Conservation (phyloP, 352 stramenopile genomes). For the Phytophthora fragariaefolia region DNA sequence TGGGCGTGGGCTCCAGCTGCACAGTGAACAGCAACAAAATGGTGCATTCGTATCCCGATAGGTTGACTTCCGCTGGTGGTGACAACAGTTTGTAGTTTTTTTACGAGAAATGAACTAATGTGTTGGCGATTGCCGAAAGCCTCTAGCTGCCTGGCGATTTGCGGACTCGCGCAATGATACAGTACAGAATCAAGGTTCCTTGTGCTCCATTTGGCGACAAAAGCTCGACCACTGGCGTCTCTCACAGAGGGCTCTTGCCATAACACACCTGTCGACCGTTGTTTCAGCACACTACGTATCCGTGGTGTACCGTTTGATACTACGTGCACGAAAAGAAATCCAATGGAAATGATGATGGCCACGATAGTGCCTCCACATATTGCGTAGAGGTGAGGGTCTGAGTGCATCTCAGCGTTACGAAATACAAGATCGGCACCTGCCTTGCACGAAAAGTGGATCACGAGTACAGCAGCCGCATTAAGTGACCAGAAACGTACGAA, state of each 20-base stretch:
- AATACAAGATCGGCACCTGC: constrained; percentile 21
- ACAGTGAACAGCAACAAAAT: constrained; percentile 27
- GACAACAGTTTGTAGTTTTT: constrained; percentile 13
- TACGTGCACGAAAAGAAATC: constrained; percentile 28
- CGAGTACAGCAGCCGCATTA: constrained; percentile 17
- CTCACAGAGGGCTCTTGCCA: constrained; percentile 12
- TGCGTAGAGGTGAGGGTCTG: constrained; percentile 45
- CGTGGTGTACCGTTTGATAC: neutral
- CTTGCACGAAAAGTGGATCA: constrained; percentile 40
- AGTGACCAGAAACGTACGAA: constrained; percentile 29
- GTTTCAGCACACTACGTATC: constrained; percentile 10
- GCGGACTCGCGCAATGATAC: constrained; percentile 29
- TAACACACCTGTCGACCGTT: constrained; percentile 7
- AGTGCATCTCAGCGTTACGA: constrained; percentile 30
- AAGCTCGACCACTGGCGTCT: constrained; percentile 16
- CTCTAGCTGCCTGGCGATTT: constrained; percentile 28
- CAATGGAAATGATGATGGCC: constrained; percentile 25
- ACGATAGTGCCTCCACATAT: constrained; percentile 31
- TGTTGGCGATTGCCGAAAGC: constrained; percentile 19
- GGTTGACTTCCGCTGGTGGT: neutral
- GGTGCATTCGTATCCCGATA: constrained; percentile 16
- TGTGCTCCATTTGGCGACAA: constrained; percentile 31
- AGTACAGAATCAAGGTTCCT: constrained; percentile 24
- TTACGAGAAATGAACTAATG: constrained; percentile 5
- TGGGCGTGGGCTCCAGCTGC: constrained; percentile 21